Evolutionary conservation across 768 basidiomycete species (phyloP), one percentile per base, ranked within the genome.

Genomic region (Gloeostereum incarnatum): DNA sequence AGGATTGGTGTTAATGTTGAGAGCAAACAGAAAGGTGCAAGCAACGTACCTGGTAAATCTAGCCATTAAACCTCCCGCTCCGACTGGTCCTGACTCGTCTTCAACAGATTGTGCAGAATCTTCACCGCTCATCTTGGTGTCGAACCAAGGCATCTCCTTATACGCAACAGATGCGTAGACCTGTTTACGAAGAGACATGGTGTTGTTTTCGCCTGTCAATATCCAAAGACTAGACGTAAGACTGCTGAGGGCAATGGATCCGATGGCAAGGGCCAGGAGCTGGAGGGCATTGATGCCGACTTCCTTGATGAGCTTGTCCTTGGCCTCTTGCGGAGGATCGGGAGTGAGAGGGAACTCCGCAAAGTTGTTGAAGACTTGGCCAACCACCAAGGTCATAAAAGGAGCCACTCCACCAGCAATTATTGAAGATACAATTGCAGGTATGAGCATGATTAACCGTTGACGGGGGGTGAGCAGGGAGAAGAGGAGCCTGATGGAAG

Each of bases 41-140:
- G 8, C 17, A 20, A 52, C 60, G 35, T 40, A 88, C 90, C 78
- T 78, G 23, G 84, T 74, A 56, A 96, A 97, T 53, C 90, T 87
- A 38, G 88, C 81, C 91, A 94, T 93, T 31, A 96, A 66, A 16
- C 91, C 92, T 43, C 84, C 90, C 35, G 90, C 89, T 44, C 88
- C 87, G 34, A 81, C 62, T 26, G 75, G 69, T 18, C 72, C 71
- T 29, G 69, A 60, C 23, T 69, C 64, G 31, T 57, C 59, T 31
- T 63, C 55, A 45, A 55, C 50, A 37, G 54, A 46, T 25, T 59
- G 52, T 5, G 59, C 62, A 17, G 66, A 57, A 26, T 66, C 68
- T 17, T 76, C 78, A 6, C 61, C 59, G 38, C 75, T 77, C 71
- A 83, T 80, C 40, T 85, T 79, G 27, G 73, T 58, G 59, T 96